These are phyloP conservation scores for Capsella bursapastoris DNA, from an alignment of 345 rosid species.

Conservation along the genomic window DNA sequence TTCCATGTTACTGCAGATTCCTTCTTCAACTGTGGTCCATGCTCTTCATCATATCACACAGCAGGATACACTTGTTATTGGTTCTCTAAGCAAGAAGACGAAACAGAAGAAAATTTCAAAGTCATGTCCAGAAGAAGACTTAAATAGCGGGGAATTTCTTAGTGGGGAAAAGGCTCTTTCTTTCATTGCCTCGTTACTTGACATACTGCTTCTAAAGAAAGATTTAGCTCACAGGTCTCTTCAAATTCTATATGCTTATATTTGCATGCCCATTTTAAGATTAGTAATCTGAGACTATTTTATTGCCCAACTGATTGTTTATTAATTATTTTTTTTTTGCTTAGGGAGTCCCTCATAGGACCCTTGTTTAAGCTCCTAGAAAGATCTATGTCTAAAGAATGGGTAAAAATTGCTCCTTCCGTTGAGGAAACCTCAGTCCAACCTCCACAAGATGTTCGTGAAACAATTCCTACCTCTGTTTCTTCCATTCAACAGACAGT, in stretches of 20 bases:
- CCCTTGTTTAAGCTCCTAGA: slow-evolving; percentile 79
- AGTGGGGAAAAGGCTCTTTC: slow-evolving; percentile 54
- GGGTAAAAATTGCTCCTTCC: slow-evolving; percentile 43
- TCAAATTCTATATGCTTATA: slow-evolving; percentile 24
- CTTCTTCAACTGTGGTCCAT: slow-evolving; percentile 60
- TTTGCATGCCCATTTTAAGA: slow-evolving; percentile 5
- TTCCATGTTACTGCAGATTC: slow-evolving; percentile 58
- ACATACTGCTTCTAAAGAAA: slow-evolving; percentile 77
- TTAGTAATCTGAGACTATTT: slow-evolving; percentile 24
- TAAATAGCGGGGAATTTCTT: slow-evolving; percentile 39
- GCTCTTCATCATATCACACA: slow-evolving; percentile 56
- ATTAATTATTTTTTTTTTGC: slow-evolving; percentile 29
- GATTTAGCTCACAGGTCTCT: slow-evolving; percentile 73
- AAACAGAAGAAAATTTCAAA: slow-evolving; percentile 63
- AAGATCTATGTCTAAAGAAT: slow-evolving; percentile 56
- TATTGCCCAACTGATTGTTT: slow-evolving; percentile 14
- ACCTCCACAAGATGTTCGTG: slow-evolving; percentile 52
- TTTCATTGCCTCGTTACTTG: slow-evolving; percentile 74
- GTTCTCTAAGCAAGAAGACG: slow-evolving; percentile 59
- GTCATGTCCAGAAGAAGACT: slow-evolving; percentile 40
- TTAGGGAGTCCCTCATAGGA: slow-evolving; percentile 73
- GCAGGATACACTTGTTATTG: slow-evolving; percentile 45
- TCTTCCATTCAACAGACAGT: slow-evolving; percentile 63
- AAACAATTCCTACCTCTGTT: slow-evolving; percentile 45
- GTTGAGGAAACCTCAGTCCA: slow-evolving; percentile 46